Evolutionary conservation across 2,329 filamentous ascomycete species (phyloP), one percentile per base, ranked within the genome.

Genomic region (Talaromyces rugulosus): DNA sequence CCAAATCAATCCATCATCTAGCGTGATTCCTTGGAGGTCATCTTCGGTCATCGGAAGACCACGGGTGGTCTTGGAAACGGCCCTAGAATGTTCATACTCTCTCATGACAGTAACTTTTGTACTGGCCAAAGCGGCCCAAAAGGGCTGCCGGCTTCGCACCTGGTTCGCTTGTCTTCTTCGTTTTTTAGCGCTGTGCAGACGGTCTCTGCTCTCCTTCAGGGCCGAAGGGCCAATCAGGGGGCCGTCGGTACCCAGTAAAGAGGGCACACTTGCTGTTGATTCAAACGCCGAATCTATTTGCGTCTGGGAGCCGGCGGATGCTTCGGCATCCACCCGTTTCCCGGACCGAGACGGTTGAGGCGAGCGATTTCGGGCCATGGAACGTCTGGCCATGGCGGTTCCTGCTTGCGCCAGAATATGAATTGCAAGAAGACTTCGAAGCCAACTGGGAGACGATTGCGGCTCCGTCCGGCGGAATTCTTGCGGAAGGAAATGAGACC

Each of bases 61-160:
- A 60, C 74, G 72, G 47, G 72, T 69, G 28, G 74, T 75, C 67
- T 75, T 76, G 9, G 73, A 76, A 54, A 74, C 66, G 59, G 74
- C 76, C 67, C 84, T 80, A 77, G 90, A 94, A 73, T 96, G 85
- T 77, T 92, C 89, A 69, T 91, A 91, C 77, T 92, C 93, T 79
- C 96, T 95, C 72, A 96, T 88, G 78, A 96, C 92, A 69, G 95
- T 94, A 74, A 97, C 93, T 82, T 97, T 97, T 72, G 93, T 96
- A 78, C 92, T 96, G 58, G 93, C 93, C 69, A 97, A 85, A 55
- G 93, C 93, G 66, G 93, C 92, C 93, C 93, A 97, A 66, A 97
- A 85, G 56, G 93, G 93, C 78, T 97, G 93, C 72, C 92, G 88
- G 74, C 92, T 91, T 75, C 93, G 85, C 67, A 96, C 92, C 76